Evolutionary conservation across 306 rosid genomes (phyloP).

Genomic region (Vigna trinervia): DNA sequence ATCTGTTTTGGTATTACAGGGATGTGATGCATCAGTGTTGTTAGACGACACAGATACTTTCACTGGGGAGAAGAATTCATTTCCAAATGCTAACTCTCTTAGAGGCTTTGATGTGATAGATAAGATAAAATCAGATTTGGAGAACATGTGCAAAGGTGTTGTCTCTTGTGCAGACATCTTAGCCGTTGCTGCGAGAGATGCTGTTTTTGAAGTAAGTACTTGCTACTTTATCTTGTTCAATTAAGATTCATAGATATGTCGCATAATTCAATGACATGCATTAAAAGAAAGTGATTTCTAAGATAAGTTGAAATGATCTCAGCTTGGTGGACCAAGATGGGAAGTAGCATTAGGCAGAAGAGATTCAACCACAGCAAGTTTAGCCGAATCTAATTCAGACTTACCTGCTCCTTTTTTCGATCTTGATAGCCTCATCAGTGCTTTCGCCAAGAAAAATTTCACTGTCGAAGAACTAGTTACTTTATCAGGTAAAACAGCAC

Average conservation of each 20-base stretch:
- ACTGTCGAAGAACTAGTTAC: constrained; percentile 50
- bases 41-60: constrained; percentile 52
- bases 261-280: background rate
- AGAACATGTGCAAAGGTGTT: constrained; percentile 43
- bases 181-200: constrained; percentile 57
- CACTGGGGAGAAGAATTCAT: constrained; percentile 50
- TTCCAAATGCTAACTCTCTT: constrained; percentile 51
- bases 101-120: constrained; percentile 66
- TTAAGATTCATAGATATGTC: too few relatives aligned
- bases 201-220: constrained; percentile 48
- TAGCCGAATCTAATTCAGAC: constrained; percentile 43
- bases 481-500: background rate
- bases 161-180: constrained; percentile 69
- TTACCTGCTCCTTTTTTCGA: constrained; percentile 55
- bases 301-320: background rate
- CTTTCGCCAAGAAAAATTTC: constrained; percentile 53
- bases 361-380: constrained; percentile 63
- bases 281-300: background rate
- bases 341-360: constrained; percentile 54
- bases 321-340: constrained; percentile 60
- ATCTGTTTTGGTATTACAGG: constrained; percentile 39
- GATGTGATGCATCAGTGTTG: constrained; percentile 67
- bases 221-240: too few relatives aligned
- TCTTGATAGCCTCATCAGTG: constrained; percentile 48
- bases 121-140: constrained; percentile 47